Evolutionary conservation across 2,329 filamentous ascomycete genomes (phyloP), one percentile per base, ranked within the genome.

Genomic region (Capronia coronata): DNA sequence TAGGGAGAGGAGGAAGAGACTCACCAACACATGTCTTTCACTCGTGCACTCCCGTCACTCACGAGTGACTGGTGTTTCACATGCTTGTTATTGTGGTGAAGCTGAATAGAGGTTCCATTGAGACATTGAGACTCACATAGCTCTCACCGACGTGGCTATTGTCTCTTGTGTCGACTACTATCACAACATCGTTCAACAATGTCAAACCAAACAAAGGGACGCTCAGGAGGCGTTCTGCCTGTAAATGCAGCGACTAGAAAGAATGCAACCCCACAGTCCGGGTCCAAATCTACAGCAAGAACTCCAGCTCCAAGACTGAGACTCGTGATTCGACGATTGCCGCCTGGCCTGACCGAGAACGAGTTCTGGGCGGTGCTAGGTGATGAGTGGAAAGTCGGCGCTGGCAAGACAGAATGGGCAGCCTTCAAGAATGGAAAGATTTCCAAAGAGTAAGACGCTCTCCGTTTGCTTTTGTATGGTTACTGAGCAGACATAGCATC

Each of bases 391-490:
- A 86, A 82, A 62, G 62, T 78, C 2, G 86, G 86, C n/a, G 79
- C 78, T 41, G 88, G 87, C 25, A 93, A 83, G 64, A 80, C 94
- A 10, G 90, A 94, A 65, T 96, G 87, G 87, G 75, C 86, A 58
- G 77, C 77, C 42, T 98, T 80, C 65, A 77, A 77, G 50, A 70
- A 76, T 48, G 84, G 84, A 58, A 94, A 95, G 65, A 75, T 91
- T 38, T 90, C 89, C 1, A 84, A 82, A 64, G 87, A 95, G 89
- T 94, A 72, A 59, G 81, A 35, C 19, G 14, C 8, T 23, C 8
- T 29, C 16, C 45, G 37, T 29, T 19, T 8, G 18, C 13, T 46
- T 29, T 44, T 46, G 6, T 52, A 21, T n/a, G 29, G n/a, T 25
- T 25, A 48, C 53, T 61, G 42, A 63, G 52, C 30, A 45, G 6